Conservation (phyloP, 495 filamentous ascomycete species). For the Lindgomyces ingoldianus region DNA sequence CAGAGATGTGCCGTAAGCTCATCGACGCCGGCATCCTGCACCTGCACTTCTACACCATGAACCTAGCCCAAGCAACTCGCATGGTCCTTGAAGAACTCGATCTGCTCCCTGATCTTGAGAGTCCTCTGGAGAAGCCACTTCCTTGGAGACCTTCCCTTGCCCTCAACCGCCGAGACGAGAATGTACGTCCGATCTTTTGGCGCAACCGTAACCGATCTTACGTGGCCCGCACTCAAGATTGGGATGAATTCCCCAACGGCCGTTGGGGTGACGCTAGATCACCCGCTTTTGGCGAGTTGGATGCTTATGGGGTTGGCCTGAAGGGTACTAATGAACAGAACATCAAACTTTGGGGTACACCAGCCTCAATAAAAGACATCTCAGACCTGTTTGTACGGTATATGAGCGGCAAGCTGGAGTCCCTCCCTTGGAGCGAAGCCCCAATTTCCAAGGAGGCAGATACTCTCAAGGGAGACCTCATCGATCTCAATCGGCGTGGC, state of each 20-base stretch:
- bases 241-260: conserved; percentile 99
- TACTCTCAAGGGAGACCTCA: conserved; percentile 70
- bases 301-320: conserved; percentile 91
- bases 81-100: conserved; percentile 90
- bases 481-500: conserved; percentile 80
- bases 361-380: conserved; percentile 75
- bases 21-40: conserved; percentile 79
- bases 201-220: conserved; percentile 95
- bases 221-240: conserved; percentile 91
- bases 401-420: conserved; percentile 74
- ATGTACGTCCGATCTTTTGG: conserved; percentile 99
- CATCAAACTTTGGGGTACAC: conserved; percentile 91
- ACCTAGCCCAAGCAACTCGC: conserved; percentile 88
- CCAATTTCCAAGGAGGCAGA: conserved; percentile 80
- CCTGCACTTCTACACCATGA: conserved; percentile 99
- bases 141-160: conserved; percentile 95
- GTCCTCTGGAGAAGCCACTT: conserved; percentile 77
- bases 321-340: conserved; percentile 98
- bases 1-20: conserved; percentile 85
- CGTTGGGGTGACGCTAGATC: conserved; percentile 98
- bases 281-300: conserved; percentile 94
- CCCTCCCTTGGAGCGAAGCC: conserved; percentile 92
- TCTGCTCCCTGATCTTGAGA: conserved; percentile 70
- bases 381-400: conserved; percentile 80
- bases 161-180: conserved; percentile 83